A percentile compares a stretch with the other conserved stretches of the same genome.
Conservation (phyloP, 352 stramenopile species). For the Phytophthora syringae region DNA sequence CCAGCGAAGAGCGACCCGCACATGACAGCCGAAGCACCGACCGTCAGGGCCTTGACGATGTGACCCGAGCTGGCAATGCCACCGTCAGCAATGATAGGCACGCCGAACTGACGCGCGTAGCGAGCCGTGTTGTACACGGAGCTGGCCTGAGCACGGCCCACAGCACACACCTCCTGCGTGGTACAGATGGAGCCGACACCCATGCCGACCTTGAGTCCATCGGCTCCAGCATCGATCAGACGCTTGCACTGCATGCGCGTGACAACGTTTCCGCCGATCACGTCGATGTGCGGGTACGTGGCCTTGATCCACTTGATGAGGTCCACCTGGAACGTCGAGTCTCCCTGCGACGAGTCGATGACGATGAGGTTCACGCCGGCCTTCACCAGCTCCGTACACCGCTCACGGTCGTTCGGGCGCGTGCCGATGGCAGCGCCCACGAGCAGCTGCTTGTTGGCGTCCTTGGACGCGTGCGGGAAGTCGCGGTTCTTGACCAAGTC, state of each 20-base stretch:
- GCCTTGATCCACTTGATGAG: conserved; percentile 96
- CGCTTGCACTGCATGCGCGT: conserved; percentile 97
- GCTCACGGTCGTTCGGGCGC: conserved; percentile 95
- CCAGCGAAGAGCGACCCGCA: conserved; percentile 99
- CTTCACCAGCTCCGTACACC: conserved; percentile 91
- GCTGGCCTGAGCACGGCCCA: conserved; percentile 98
- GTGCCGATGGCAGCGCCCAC: conserved; percentile 99
- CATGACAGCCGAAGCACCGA: conserved; percentile 99
- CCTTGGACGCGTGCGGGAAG: conserved; percentile 97
- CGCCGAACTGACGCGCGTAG: conserved; percentile 95
- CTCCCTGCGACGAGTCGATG: conserved; percentile 99
- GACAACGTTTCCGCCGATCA: conserved; percentile 99
- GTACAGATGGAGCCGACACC: conserved; percentile 99
- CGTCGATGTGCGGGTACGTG: conserved; percentile 95
- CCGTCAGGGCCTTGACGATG: conserved; percentile 98
- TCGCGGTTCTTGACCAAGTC: conserved; percentile 99
- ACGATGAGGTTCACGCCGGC: conserved; percentile 99
- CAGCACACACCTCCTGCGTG: conserved; percentile 99
- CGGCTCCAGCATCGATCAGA: conserved; percentile 98
- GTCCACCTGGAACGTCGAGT: conserved; percentile 95
- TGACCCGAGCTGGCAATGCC: conserved; percentile 98
- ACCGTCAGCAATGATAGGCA: conserved; percentile 99
- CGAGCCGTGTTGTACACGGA: conserved; percentile 98
- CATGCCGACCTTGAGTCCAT: conserved; percentile 99
- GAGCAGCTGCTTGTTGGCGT: conserved; percentile 98